Conservation (phyloP, 192 early-diverging fungal genomes). For the Obelidium mucronatum region DNA sequence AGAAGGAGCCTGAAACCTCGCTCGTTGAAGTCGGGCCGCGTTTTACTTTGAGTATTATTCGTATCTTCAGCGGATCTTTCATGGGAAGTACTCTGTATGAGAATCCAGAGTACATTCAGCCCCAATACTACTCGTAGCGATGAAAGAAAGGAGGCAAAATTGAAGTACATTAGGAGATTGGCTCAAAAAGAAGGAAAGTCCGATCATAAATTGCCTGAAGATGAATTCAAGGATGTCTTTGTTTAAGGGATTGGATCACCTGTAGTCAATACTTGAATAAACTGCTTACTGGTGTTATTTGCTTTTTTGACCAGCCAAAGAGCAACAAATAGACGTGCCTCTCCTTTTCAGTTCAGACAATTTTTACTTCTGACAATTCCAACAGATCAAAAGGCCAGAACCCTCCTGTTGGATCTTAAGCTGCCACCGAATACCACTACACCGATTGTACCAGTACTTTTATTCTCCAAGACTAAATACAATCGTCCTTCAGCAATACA, state of each 20-base stretch:
- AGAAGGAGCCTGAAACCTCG: slow-evolving; percentile 75
- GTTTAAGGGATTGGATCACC: slow-evolving; percentile 22
- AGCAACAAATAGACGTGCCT: no score
- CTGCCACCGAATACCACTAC: no score
- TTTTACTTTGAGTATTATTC: slow-evolving; percentile 91
- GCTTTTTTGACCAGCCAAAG: no score
- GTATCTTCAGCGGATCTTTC: slow-evolving; percentile 96
- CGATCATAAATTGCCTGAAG: not conserved
- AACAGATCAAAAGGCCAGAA: no score
- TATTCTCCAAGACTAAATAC: no score
- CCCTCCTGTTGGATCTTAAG: no score
- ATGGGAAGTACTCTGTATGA: slow-evolving; percentile 91
- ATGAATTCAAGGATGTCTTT: slow-evolving; percentile 34
- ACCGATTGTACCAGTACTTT: no score
- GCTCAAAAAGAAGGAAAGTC: slow-evolving; percentile 33
- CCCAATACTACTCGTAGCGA: slow-evolving; percentile 58
- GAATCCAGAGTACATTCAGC: slow-evolving; percentile 85
- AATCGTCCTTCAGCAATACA: no score
- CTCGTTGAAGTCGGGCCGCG: slow-evolving; percentile 97
- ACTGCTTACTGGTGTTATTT: no score
- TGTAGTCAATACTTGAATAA: no score
- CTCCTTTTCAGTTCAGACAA: no score
- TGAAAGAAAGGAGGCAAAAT: slow-evolving; percentile 2
- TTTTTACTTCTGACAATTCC: not conserved
- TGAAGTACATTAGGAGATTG: slow-evolving; percentile 22